Evolutionary conservation across 164 flowering plant genomes (phyloP), one percentile per base, ranked within the genome.

Genomic region (Stephania japonica): DNA sequence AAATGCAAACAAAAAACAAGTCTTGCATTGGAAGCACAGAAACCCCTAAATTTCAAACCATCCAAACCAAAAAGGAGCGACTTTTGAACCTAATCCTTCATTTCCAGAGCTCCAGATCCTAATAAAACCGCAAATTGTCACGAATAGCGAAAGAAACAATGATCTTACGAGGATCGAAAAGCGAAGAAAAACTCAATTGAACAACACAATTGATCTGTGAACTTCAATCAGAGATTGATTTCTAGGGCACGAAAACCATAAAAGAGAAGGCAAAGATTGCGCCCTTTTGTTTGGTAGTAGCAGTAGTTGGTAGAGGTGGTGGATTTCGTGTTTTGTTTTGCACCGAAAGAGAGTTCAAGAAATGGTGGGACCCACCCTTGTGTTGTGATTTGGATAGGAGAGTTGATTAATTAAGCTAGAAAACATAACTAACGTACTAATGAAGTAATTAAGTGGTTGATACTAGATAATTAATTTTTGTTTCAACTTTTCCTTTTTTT

Each of bases 21-120:
- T 59, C 64, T 59, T 59, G 24, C 64, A 59, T 59, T 59, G 64
- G n/a, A 59, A 59, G 23, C 64, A 19, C 64, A 7, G 64, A 59
- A 59, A 59, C 64, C n/a, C 23, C 64, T 47, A 16, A 47, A 47
- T 16, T 16, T 2, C 53, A 47, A 16, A 59, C 64, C 6, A 24
- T 5, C 21, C 21, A 18, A 24, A 59, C n/a, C 24, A 59, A n/a
- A n/a, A n/a, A 24, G 64, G 21, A 24, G 2, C 9, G 21, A 19
- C 8, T 59, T 59, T 59, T 7, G 10, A 24, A 59, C 64, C 10
- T 19, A 64, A 64, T 24, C 41, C 7, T 64, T n/a, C 6, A 26
- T 11, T 64, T 3, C 25, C 32, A 24, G 67, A 64, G 14, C 67
- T 24, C 41, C 41, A 24, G 67, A 64, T 64, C 41, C 12, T 38